phyloP scores from a whole-genome alignment of 106 monocot genomes.

The Dactylorhiza incarnata region DNA sequence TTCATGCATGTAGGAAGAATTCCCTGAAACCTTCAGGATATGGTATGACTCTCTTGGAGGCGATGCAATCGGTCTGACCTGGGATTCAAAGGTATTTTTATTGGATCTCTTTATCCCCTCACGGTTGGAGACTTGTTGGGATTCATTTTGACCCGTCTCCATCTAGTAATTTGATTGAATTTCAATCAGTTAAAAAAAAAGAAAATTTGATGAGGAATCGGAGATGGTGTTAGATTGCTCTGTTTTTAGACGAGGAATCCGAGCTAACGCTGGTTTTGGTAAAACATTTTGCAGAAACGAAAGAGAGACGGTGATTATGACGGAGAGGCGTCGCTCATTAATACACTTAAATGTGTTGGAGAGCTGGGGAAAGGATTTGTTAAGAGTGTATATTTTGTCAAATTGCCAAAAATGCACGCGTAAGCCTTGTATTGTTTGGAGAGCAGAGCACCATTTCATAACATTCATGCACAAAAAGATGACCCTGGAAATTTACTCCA shows the following conservation, averaged over 20 bases:
- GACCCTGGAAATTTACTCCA: too few relatives aligned
- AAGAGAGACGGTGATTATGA: slow-evolving; percentile 22
- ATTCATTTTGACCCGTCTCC: neutral
- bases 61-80: slow-evolving; percentile 82
- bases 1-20: slow-evolving; percentile 39
- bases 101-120: slow-evolving; percentile 12
- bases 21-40: slow-evolving; percentile 48
- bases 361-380: slow-evolving; percentile 53
- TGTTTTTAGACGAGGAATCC: neutral
- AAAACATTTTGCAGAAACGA: slow-evolving; percentile 26
- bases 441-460: too few relatives aligned
- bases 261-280: neutral
- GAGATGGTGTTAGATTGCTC: neutral
- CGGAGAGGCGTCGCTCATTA: neutral
- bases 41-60: slow-evolving; percentile 93
- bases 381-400: slow-evolving; percentile 41
- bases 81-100: slow-evolving; percentile 40
- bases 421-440: neutral
- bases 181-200: neutral
- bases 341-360: slow-evolving; percentile 44
- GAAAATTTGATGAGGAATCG: too few relatives aligned
- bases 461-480: too few relatives aligned
- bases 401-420: slow-evolving; percentile 20
- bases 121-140: slow-evolving; percentile 18
- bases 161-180: neutral